Conservation (phyloP, 208 protist species). For the Trypanosomatidae sp. region DNA sequence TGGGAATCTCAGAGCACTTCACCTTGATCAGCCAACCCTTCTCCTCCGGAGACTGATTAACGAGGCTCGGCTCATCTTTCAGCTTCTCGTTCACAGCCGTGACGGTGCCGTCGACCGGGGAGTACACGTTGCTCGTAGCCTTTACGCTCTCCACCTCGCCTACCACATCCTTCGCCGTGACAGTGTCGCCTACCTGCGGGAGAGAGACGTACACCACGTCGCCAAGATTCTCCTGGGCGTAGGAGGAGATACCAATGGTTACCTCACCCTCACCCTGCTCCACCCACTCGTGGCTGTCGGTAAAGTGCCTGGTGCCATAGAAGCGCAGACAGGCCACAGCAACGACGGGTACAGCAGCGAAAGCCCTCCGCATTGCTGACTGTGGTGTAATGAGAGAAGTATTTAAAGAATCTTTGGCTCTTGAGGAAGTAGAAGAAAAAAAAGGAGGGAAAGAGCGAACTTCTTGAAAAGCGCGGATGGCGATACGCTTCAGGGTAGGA, state of each 20-base stretch:
- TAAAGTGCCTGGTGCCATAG: conserved; percentile 82
- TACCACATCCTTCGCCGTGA: conserved; percentile 67
- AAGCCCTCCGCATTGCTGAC: conserved; percentile 52
- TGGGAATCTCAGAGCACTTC: conserved; percentile 67
- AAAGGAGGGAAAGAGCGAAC: neutral
- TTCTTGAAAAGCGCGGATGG: neutral
- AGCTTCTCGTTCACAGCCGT: conserved; percentile 84
- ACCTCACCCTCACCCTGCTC: conserved; percentile 56
- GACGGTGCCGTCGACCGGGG: conserved; percentile 82
- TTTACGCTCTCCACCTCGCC: conserved; percentile 94
- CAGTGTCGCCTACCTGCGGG: conserved; percentile 82
- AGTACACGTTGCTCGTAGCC: conserved; percentile 91
- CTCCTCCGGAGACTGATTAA: conserved; percentile 86
- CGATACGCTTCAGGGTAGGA: neutral
- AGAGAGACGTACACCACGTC: conserved; percentile 92
- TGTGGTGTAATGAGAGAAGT: neutral
- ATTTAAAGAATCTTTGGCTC: neutral
- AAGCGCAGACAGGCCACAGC: conserved; percentile 40
- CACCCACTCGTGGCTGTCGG: conserved; percentile 92
- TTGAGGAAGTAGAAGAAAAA: neutral
- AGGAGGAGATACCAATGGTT: conserved; percentile 85
- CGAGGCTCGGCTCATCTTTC: conserved; percentile 80
- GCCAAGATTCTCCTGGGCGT: conserved; percentile 90
- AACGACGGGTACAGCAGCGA: conserved; percentile 30
- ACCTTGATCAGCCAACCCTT: conserved; percentile 91